These are phyloP conservation scores for Linnemannia elongata DNA, from an alignment of 192 early-diverging fungal species.

Conservation along the genomic window DNA sequence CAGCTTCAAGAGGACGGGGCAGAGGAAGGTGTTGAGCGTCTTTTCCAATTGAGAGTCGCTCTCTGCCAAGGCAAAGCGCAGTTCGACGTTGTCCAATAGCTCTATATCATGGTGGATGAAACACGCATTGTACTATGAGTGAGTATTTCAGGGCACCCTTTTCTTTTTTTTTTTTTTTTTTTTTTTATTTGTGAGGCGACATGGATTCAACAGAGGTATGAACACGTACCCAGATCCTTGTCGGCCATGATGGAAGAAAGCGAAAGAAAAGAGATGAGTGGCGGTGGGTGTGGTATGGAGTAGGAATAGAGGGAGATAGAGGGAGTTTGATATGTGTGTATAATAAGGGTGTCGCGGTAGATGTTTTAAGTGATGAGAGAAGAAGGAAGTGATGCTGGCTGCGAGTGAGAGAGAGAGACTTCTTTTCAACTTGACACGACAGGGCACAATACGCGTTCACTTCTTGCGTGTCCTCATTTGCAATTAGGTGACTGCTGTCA, in stretches of 20 bases:
- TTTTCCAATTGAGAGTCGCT: constrained; percentile 75
- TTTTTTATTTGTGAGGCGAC: background rate
- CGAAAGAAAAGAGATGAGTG: background rate
- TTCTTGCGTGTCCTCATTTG: background rate
- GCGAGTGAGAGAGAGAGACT: background rate
- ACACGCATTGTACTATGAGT: background rate
- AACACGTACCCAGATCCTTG: constrained; percentile 41
- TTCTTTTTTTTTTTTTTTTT: too few species aligned
- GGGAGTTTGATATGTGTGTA: too few species aligned
- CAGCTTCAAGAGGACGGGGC: constrained; percentile 80
- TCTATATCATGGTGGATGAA: constrained; percentile 15
- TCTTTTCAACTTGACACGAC: too few species aligned
- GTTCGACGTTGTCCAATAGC: constrained; percentile 80
- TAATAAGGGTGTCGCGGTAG: too few species aligned
- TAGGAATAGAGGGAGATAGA: too few species aligned
- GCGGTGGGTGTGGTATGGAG: too few species aligned
- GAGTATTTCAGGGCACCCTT: background rate
- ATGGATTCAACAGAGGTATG: background rate
- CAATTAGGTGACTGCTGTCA: background rate
- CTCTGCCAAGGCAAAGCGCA: constrained; percentile 80
- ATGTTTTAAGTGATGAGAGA: too few species aligned
- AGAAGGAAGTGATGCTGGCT: too few species aligned
- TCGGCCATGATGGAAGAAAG: constrained; percentile 38
- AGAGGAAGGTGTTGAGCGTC: constrained; percentile 71
- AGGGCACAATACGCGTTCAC: background rate